phyloP scores from a whole-genome alignment of 805 yeast genomes.

The Schizosaccharomyces octosporus region DNA sequence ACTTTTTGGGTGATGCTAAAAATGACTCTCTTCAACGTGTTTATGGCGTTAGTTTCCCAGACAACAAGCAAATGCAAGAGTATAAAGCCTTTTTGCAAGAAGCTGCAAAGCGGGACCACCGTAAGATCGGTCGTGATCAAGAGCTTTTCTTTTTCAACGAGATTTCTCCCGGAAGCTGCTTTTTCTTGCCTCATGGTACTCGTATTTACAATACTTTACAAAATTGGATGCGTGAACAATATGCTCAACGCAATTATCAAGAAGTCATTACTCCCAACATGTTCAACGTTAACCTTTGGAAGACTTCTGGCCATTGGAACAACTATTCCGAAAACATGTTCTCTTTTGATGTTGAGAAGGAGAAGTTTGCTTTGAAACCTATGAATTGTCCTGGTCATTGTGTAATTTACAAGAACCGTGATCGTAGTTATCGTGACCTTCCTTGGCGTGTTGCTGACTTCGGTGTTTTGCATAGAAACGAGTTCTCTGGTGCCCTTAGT shows the following conservation, averaged over 20 bases:
- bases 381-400: constrained; percentile 95
- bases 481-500: constrained; percentile 76
- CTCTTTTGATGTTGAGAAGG: constrained; percentile 89
- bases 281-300: constrained; percentile 95
- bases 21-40: constrained; percentile 93
- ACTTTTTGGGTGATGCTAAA: constrained; percentile 75
- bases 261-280: constrained; percentile 98
- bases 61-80: constrained; percentile 83
- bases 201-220: constrained; percentile 79
- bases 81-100: constrained; percentile 85
- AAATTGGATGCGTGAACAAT: constrained; percentile 58
- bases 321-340: constrained; percentile 96
- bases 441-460: constrained; percentile 76
- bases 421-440: constrained; percentile 61
- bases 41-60: constrained; percentile 96
- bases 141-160: constrained; percentile 88
- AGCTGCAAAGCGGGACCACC: constrained; percentile 77
- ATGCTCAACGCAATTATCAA: constrained; percentile 81
- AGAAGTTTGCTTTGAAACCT: constrained; percentile 79
- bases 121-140: constrained; percentile 90
- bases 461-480: constrained; percentile 80
- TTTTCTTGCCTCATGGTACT: constrained; percentile 98
- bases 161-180: constrained; percentile 91
- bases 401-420: constrained; percentile 46
- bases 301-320: constrained; percentile 95